Evolutionary conservation across 345 rosid genomes (phyloP).

Genomic region (Laguncularia racemosa): DNA sequence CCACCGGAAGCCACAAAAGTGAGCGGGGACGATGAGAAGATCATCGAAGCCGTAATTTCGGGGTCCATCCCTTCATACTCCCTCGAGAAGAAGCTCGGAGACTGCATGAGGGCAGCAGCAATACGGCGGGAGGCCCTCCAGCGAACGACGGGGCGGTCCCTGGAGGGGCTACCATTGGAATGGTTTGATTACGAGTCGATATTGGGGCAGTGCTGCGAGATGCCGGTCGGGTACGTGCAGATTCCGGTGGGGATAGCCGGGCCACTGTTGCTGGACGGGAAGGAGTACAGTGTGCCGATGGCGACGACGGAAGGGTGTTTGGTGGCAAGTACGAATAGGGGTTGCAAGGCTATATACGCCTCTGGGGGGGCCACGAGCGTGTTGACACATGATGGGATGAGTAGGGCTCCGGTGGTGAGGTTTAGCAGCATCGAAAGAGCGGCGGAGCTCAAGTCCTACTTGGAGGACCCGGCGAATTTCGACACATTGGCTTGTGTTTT

Average conservation of each 20-base stretch:
- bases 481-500: slow-evolving; percentile 62
- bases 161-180: slow-evolving; percentile 70
- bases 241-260: slow-evolving; percentile 92
- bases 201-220: slow-evolving; percentile 94
- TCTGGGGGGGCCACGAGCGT: slow-evolving; percentile 72
- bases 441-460: slow-evolving; percentile 63
- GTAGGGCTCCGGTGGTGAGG: slow-evolving; percentile 76
- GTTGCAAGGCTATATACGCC: slow-evolving; percentile 70
- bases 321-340: slow-evolving; percentile 90
- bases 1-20: slow-evolving; percentile 11
- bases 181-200: slow-evolving; percentile 83
- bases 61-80: slow-evolving; percentile 59
- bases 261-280: slow-evolving; percentile 74
- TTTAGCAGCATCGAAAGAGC: slow-evolving; percentile 53
- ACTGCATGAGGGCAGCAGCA: slow-evolving; percentile 65
- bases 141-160: slow-evolving; percentile 61
- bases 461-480: slow-evolving; percentile 59
- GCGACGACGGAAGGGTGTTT: slow-evolving; percentile 96
- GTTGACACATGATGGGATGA: slow-evolving; percentile 70
- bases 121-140: slow-evolving; percentile 73
- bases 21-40: slow-evolving; percentile 55
- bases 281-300: slow-evolving; percentile 79
- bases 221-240: slow-evolving; percentile 92
- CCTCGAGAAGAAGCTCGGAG: slow-evolving; percentile 70
- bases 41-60: slow-evolving; percentile 48